These are phyloP conservation scores for Elaeis oleifera DNA, from an alignment of 202 grass and related monocot genomes.

Conservation along the genomic window DNA sequence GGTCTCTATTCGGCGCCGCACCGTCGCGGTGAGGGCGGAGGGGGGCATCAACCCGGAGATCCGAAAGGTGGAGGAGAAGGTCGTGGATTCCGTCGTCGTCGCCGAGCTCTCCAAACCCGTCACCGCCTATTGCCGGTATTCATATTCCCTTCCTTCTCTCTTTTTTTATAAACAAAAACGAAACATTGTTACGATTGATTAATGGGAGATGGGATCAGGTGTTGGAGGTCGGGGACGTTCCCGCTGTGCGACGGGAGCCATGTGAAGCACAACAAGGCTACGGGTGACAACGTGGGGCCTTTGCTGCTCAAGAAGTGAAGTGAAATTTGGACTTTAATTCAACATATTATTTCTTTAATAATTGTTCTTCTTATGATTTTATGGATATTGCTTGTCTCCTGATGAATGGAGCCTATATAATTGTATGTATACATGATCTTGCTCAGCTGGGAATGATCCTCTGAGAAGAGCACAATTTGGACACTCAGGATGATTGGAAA, in stretches of 20 bases:
- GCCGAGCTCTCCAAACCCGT: constrained; percentile 74
- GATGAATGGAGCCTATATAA: too few species aligned
- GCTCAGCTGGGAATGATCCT: too few species aligned
- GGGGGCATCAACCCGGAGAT: constrained; percentile 67
- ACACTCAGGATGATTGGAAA: too few species aligned
- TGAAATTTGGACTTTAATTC: too few species aligned
- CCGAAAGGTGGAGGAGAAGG: constrained; percentile 78
- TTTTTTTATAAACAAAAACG: background rate
- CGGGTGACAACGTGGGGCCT: constrained; percentile 85
- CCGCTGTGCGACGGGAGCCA: constrained; percentile 85
- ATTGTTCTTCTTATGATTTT: too few species aligned
- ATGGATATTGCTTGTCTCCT: too few species aligned
- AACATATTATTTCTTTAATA: too few species aligned
- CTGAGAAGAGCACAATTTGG: too few species aligned
- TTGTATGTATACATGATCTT: too few species aligned
- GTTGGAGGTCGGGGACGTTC: constrained; percentile 94
- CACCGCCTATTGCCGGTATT: constrained; percentile 79
- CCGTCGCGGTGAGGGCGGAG: constrained; percentile 55
- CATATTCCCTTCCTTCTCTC: background rate
- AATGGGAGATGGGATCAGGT: constrained; percentile 23
- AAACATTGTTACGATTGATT: constrained; percentile 3
- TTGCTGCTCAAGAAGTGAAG: constrained; percentile 86
- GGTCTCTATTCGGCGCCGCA: constrained; percentile 14
- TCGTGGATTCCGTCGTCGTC: constrained; percentile 74
- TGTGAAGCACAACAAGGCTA: constrained; percentile 94